A percentile compares a stretch with the other conserved stretches of the same genome.
Evolutionary conservation across 2,329 filamentous ascomycete species (phyloP).

Genomic region (Pezicula radicicola): DNA sequence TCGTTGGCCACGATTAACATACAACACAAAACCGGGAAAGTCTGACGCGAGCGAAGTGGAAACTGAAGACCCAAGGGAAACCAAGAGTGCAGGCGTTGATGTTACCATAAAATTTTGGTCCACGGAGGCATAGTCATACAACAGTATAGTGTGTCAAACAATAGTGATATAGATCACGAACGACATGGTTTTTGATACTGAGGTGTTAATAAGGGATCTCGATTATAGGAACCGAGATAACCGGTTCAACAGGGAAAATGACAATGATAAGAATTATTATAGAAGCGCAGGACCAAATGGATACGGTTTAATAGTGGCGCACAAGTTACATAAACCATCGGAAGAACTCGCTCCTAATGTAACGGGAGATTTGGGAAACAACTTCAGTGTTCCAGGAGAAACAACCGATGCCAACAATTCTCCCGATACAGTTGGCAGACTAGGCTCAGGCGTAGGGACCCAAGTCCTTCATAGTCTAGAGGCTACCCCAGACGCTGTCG

Average conservation of each 20-base stretch:
- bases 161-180: not conserved
- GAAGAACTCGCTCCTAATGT: too few species aligned
- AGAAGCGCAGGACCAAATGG: not conserved
- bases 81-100: not conserved
- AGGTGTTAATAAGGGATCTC: not conserved
- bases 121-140: not conserved
- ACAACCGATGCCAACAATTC: too few species aligned
- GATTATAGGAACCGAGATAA: not conserved
- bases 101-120: not conserved
- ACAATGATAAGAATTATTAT: not conserved
- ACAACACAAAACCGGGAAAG: not conserved
- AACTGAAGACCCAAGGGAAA: not conserved
- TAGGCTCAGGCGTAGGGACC: too few species aligned
- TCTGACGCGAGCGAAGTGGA: not conserved
- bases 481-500: too few species aligned
- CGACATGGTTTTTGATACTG: not conserved
- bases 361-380: too few species aligned
- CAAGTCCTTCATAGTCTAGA: too few species aligned
- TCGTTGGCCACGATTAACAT: not conserved
- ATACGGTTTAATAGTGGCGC: too few species aligned
- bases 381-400: too few species aligned
- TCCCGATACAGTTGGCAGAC: too few species aligned
- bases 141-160: not conserved
- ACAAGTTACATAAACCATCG: too few species aligned
- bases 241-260: not conserved